A percentile compares a stretch with the other conserved stretches of the same genome.
These are phyloP conservation scores for Bjerkandera adusta DNA, from an alignment of 1,284 basidiomycete genomes.

Conservation along the genomic window DNA sequence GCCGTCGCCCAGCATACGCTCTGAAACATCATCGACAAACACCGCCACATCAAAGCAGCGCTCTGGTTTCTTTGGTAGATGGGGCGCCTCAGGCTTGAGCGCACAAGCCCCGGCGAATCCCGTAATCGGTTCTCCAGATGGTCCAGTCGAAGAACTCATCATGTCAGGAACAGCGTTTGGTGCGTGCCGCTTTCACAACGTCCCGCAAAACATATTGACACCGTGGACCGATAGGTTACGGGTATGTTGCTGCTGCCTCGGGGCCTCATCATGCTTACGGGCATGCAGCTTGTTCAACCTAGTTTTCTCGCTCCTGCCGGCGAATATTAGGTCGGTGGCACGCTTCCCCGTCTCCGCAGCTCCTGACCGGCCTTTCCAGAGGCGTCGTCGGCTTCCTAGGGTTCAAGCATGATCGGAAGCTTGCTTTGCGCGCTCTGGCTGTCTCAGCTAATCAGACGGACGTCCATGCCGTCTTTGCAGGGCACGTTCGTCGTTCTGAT, in stretches of 20 bases:
- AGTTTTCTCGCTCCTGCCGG: slow-evolving; percentile 71
- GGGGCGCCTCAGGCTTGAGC: slow-evolving; percentile 25
- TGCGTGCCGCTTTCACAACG: slow-evolving; percentile 23
- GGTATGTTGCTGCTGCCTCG: slow-evolving; percentile 19
- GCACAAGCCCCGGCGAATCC: slow-evolving; percentile 22
- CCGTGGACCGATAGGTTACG: slow-evolving; percentile 23
- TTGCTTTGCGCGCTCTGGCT: slow-evolving; percentile 65
- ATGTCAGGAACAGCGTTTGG: slow-evolving; percentile 75
- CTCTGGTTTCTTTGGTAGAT: slow-evolving; percentile 39
- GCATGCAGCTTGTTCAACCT: slow-evolving; percentile 74
- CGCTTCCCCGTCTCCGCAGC: background rate
- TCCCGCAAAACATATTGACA: background rate
- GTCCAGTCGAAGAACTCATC: slow-evolving; percentile 67
- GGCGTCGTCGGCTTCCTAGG: slow-evolving; percentile 71
- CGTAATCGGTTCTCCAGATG: slow-evolving; percentile 34
- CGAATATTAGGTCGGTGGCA: slow-evolving; percentile 57
- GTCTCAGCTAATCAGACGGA: slow-evolving; percentile 64
- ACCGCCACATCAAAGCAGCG: slow-evolving; percentile 24
- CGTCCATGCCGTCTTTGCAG: slow-evolving; percentile 72
- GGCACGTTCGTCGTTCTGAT: slow-evolving; percentile 38
- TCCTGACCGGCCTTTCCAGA: slow-evolving; percentile 33
- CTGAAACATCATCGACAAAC: slow-evolving; percentile 26
- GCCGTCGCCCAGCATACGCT: slow-evolving; percentile 34
- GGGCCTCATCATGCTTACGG: slow-evolving; percentile 1
- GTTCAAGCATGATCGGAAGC: slow-evolving; percentile 65